These are phyloP conservation scores for Rubia yunnanensis DNA, from an alignment of 257 asterid species.

Conservation along the genomic window DNA sequence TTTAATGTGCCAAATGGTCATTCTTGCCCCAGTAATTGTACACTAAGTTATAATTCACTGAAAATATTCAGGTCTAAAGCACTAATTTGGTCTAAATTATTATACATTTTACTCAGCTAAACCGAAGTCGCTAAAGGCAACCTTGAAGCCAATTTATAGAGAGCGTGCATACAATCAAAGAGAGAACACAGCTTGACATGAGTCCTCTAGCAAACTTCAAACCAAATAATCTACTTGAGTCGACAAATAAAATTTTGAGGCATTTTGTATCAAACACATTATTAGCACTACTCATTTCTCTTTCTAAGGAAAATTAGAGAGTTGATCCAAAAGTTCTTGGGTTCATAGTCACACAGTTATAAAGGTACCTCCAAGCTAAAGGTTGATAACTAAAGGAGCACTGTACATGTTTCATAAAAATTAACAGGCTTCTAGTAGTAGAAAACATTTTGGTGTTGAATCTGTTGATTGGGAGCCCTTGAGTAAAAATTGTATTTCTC, in stretches of 20 bases:
- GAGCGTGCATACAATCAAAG: not conserved
- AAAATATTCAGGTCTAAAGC: not conserved
- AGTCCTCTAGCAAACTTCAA: not conserved
- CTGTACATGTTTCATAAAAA: not conserved
- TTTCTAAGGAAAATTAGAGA: no score
- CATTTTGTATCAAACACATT: not conserved
- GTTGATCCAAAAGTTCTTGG: not conserved
- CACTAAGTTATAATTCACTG: not conserved
- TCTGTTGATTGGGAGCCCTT: not conserved
- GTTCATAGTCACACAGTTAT: not conserved
- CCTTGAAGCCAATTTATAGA: not conserved
- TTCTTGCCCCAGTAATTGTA: not conserved
- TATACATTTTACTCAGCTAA: not conserved
- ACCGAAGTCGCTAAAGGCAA: not conserved
- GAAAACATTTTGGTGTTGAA: not conserved
- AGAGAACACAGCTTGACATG: not conserved
- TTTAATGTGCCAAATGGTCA: not conserved
- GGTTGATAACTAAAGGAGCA: not conserved
- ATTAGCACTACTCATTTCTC: not conserved
- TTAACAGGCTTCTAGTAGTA: not conserved
- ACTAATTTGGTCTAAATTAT: not conserved
- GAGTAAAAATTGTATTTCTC: not conserved
- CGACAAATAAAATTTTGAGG: not conserved
- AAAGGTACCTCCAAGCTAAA: not conserved
- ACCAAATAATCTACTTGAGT: not conserved